A percentile compares a stretch with the other conserved stretches of the same genome.
These are phyloP conservation scores for Phytophthora brassicae DNA, from an alignment of 352 stramenopile genomes.

Conservation along the genomic window DNA sequence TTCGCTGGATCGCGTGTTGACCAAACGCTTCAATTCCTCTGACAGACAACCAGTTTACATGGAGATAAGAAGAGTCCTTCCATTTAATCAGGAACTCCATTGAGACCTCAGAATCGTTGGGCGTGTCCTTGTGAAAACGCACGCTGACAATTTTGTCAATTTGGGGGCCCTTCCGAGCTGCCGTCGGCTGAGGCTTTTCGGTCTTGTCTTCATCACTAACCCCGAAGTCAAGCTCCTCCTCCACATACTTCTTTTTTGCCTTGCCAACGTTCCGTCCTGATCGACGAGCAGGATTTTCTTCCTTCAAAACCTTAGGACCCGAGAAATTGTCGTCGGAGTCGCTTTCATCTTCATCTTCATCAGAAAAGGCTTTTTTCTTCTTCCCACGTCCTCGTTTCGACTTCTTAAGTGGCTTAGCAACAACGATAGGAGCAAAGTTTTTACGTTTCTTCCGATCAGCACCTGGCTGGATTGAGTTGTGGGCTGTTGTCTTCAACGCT, in stretches of 20 bases:
- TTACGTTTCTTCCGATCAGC: slow-evolving; percentile 76
- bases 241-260: slow-evolving; percentile 85
- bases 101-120: slow-evolving; percentile 50
- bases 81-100: slow-evolving; percentile 99
- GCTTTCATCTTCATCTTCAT: slow-evolving; percentile 81
- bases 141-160: slow-evolving; percentile 94
- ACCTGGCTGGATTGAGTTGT: slow-evolving; percentile 58
- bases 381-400: slow-evolving; percentile 56
- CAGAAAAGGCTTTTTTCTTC: slow-evolving; percentile 67
- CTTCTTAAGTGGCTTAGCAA: slow-evolving; percentile 71
- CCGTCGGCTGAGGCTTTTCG: slow-evolving; percentile 33
- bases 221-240: slow-evolving; percentile 76
- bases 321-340: slow-evolving; percentile 60
- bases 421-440: slow-evolving; percentile 57
- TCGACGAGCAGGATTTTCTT: slow-evolving; percentile 63
- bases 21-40: slow-evolving; percentile 91
- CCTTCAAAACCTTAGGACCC: slow-evolving; percentile 37
- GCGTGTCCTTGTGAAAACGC: slow-evolving; percentile 66
- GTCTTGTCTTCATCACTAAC: slow-evolving; percentile 73
- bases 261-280: slow-evolving; percentile 85
- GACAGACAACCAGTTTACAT: slow-evolving; percentile 97
- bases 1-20: slow-evolving; percentile 76
- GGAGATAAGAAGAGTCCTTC: slow-evolving; percentile 96
- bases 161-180: slow-evolving; percentile 69
- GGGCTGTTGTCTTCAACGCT: slow-evolving; percentile 66